These are phyloP conservation scores for Macrophomina phaseolina DNA, from an alignment of 2,329 filamentous ascomycete species.

Conservation along the genomic window DNA sequence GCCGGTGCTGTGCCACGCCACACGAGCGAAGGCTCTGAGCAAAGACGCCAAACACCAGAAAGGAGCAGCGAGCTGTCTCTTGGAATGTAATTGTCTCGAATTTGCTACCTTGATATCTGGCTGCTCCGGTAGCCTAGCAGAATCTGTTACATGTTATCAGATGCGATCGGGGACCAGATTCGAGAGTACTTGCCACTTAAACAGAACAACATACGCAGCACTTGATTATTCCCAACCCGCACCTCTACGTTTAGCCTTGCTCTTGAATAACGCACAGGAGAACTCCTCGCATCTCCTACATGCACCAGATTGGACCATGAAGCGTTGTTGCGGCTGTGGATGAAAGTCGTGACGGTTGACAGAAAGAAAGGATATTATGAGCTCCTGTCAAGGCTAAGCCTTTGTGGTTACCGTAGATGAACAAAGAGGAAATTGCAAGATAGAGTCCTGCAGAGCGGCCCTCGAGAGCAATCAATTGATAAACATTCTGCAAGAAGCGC, in stretches of 20 bases:
- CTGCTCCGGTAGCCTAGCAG: neutral
- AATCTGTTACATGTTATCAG: constrained; percentile 15
- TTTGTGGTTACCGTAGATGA: too few relatives aligned
- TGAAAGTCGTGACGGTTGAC: neutral
- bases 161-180: neutral
- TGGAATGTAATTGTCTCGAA: neutral
- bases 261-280: neutral
- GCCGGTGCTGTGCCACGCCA: constrained; percentile 6
- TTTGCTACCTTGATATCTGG: constrained; percentile 18
- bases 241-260: neutral
- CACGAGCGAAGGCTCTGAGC: neutral
- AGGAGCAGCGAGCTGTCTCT: neutral
- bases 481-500: too few relatives aligned
- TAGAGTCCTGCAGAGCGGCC: too few relatives aligned
- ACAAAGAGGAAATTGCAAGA: too few relatives aligned
- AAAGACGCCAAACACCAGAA: neutral
- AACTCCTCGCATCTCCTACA: neutral
- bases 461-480: too few relatives aligned
- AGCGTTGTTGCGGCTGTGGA: neutral
- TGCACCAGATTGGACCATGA: neutral
- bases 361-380: too few relatives aligned
- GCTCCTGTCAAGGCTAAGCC: too few relatives aligned
- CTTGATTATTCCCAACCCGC: neutral
- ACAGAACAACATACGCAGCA: neutral
- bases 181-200: constrained; percentile 8